phyloP scores from a whole-genome alignment of 495 filamentous ascomycete species.

The Daldinia concentrica region DNA sequence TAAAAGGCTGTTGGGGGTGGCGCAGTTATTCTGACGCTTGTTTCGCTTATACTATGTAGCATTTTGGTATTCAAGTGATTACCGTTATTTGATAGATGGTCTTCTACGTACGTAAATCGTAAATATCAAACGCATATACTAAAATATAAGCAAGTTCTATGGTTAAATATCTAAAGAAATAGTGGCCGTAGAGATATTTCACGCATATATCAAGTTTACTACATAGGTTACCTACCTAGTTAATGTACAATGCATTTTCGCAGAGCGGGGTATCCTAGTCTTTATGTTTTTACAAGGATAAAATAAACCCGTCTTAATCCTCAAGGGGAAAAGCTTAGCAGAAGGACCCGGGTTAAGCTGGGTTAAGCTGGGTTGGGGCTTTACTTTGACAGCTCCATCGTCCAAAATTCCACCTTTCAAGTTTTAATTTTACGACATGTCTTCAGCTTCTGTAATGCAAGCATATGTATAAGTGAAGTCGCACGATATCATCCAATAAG shows the following conservation, averaged over 20 bases:
- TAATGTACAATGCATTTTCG: not conserved
- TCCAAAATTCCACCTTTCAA: not conserved
- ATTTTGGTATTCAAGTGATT: not conserved
- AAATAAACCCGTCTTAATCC: not conserved
- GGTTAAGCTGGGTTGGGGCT: not conserved
- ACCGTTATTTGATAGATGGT: too few species aligned
- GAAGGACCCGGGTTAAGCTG: not conserved
- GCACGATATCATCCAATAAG: not conserved
- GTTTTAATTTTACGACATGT: not conserved
- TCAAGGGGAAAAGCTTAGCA: not conserved
- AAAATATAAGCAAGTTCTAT: not conserved
- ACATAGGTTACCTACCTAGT: too few species aligned
- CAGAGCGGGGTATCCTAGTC: not conserved
- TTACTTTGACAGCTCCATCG: constrained; percentile 3
- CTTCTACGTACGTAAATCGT: not conserved
- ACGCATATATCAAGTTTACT: not conserved
- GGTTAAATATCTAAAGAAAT: not conserved
- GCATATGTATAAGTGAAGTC: not conserved
- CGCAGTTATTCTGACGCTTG: constrained; percentile 27
- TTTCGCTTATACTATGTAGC: not conserved
- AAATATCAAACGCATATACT: too few species aligned
- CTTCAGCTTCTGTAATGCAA: not conserved
- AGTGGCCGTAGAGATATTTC: not conserved
- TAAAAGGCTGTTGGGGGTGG: constrained; percentile 28
- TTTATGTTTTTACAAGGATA: constrained; percentile 7